Evolutionary conservation across 352 stramenopile species (phyloP).

Genomic region (Pilasporangium apinafurcum): DNA sequence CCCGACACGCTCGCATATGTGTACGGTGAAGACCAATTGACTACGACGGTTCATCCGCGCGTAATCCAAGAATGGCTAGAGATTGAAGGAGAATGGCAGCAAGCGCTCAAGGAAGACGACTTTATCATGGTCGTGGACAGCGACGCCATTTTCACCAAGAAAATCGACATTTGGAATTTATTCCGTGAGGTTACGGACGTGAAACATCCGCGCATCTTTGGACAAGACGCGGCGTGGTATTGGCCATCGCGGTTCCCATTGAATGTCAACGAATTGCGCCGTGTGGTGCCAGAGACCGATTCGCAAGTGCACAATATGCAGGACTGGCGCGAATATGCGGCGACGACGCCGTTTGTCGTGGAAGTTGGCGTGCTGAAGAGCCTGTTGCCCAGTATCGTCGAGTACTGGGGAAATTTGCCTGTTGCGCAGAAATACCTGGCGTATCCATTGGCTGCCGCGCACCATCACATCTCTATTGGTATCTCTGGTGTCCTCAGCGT

Average conservation of each 20-base stretch:
- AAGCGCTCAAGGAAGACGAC: slow-evolving; percentile 34
- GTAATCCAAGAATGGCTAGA: slow-evolving; percentile 56
- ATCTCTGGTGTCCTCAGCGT: slow-evolving; percentile 70
- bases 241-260: slow-evolving; percentile 46
- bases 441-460: slow-evolving; percentile 59
- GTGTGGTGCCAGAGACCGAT: slow-evolving; percentile 28
- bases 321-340: slow-evolving; percentile 71
- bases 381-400: slow-evolving; percentile 40
- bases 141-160: slow-evolving; percentile 80
- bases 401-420: slow-evolving; percentile 44
- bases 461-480: slow-evolving; percentile 42
- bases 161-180: slow-evolving; percentile 66
- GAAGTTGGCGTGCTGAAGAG: slow-evolving; percentile 41
- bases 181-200: slow-evolving; percentile 58
- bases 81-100: too few relatives aligned
- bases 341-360: slow-evolving; percentile 64
- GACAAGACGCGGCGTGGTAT: slow-evolving; percentile 81
- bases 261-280: slow-evolving; percentile 18
- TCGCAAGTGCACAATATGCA: slow-evolving; percentile 33
- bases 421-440: slow-evolving; percentile 54
- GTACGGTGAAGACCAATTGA: slow-evolving; percentile 59
- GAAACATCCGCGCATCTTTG: slow-evolving; percentile 38
- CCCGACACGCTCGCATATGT: slow-evolving; percentile 13
- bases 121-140: slow-evolving; percentile 78
- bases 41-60: slow-evolving; percentile 48